Evolutionary conservation across 495 filamentous ascomycete species (phyloP).

Genomic region (Neurospora intermedia): DNA sequence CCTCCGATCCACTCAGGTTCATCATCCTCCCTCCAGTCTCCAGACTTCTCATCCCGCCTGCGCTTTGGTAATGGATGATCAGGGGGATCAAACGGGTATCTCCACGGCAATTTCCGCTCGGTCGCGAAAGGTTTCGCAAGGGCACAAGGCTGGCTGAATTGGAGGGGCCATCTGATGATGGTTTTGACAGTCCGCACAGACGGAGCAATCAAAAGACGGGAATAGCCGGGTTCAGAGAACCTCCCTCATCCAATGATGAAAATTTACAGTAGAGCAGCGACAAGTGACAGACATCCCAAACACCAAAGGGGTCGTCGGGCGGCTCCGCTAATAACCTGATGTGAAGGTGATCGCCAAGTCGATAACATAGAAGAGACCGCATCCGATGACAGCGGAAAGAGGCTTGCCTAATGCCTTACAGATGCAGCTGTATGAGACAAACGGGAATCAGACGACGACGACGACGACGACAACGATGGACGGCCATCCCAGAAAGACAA

Average conservation of each 20-base stretch:
- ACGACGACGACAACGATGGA: background rate
- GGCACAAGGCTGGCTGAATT: background rate
- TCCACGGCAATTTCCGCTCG: background rate
- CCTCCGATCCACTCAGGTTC: background rate
- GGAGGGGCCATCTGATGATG: background rate
- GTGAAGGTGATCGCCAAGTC: background rate
- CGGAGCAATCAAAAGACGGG: background rate
- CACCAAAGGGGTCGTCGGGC: background rate
- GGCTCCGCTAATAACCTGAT: background rate
- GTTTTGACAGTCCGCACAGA: background rate
- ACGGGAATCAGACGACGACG: background rate
- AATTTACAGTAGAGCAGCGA: background rate
- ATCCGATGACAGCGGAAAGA: background rate
- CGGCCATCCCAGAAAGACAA: background rate
- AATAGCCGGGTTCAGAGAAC: background rate
- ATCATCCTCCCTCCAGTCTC: background rate
- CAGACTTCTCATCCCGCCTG: background rate
- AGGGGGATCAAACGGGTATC: background rate
- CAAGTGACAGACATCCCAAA: background rate
- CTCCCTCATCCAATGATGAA: background rate
- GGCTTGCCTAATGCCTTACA: background rate
- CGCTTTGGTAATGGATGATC: background rate
- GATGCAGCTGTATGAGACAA: background rate
- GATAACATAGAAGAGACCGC: background rate
- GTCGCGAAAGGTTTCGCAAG: background rate